These are phyloP conservation scores for Globisporangium abappressorium DNA, from an alignment of 352 stramenopile species.

Conservation along the genomic window DNA sequence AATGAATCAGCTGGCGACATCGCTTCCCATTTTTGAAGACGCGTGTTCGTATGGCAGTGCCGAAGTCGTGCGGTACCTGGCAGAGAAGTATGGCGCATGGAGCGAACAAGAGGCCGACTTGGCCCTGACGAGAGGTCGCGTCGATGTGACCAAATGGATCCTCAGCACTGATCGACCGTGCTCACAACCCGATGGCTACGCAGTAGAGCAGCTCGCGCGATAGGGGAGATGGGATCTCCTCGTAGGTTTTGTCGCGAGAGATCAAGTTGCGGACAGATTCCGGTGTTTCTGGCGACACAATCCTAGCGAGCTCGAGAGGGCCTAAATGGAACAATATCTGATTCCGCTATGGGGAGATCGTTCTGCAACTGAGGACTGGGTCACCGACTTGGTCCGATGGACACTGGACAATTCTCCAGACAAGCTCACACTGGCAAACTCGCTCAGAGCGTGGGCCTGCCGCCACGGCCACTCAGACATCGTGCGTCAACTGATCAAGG, in stretches of 20 bases:
- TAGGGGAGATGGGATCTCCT: too few relatives aligned
- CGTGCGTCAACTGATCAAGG: neutral
- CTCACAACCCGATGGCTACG: too few relatives aligned
- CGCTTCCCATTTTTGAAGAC: neutral
- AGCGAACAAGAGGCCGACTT: neutral
- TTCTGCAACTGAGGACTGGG: too few relatives aligned
- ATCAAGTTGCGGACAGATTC: too few relatives aligned
- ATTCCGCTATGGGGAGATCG: too few relatives aligned
- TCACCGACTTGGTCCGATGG: neutral
- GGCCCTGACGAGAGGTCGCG: neutral
- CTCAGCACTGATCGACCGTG: neutral
- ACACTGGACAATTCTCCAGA: neutral
- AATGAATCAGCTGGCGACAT: too few relatives aligned
- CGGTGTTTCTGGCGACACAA: too few relatives aligned
- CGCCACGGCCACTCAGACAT: neutral
- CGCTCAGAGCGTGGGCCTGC: neutral
- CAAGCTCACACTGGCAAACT: neutral
- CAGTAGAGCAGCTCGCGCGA: neutral
- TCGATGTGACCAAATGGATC: neutral
- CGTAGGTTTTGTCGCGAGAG: too few relatives aligned
- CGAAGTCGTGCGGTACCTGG: neutral
- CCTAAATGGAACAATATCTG: too few relatives aligned
- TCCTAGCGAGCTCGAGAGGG: too few relatives aligned
- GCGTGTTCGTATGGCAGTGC: neutral
- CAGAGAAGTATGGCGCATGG: neutral